Evolutionary conservation across 768 basidiomycete species (phyloP), one percentile per base, ranked within the genome.

Genomic region (Leccinum imitatum): DNA sequence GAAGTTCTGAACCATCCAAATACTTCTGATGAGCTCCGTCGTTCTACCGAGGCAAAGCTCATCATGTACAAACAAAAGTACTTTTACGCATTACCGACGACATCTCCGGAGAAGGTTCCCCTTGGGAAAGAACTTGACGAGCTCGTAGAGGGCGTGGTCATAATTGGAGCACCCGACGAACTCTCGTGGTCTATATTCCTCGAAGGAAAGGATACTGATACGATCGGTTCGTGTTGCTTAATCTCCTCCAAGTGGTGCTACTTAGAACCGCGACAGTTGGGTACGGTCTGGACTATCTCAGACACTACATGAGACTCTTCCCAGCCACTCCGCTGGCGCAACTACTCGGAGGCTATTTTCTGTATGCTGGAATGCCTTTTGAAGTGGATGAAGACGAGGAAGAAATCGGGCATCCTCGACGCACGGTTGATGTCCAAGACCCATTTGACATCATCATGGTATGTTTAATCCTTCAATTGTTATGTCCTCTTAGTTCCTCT

Each of bases 1-100:
- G 89, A 93, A 64, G 76, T 95, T n/a, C 73, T 95, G 33, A 87
- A 87, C 60, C 94, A 96, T 65, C 90, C 89, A 0, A 79, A 80
- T 63, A 89, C 94, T 1, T 77, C 86, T 0, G 93, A 95, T 65
- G 85, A 87, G 6, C 75, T 91, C n/a, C 87, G 93, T n/a, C 80
- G 90, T 11, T 73, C 77, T 50, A 87, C 85, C 1, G 95, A 98
- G 68, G 76, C 84, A 27, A 94, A 91, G 63, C 79, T 95, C 9
- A 76, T 96, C 39, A 77, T 80, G 19, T 81, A 86, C 66, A 87
- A 84, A 61, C 80, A 86, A 58, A 78, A 80, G 11, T 80, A 86
- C 56, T 77, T 95, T n/a, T 71, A 78, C 53, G 79, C 87, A 3
- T 68, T 94, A 17, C 86, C 91, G 3, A 54, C 76, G 6, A 68